Evolutionary conservation across 805 yeast genomes (phyloP).

Genomic region (Clavispora fructus): DNA sequence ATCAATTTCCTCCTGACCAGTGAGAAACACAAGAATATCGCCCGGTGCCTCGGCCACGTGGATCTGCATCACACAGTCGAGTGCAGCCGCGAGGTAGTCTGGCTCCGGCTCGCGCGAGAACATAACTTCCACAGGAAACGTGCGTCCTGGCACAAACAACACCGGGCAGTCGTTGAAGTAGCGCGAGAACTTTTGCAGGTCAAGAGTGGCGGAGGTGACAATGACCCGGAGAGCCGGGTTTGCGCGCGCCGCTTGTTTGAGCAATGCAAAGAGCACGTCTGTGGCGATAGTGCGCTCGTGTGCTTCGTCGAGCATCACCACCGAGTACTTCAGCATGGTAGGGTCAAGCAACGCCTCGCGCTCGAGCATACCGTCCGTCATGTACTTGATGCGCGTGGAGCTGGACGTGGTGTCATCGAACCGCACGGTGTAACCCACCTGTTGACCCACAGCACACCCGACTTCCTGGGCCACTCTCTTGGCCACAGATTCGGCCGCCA

Average conservation of each 20-base stretch:
- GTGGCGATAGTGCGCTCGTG: slow-evolving; percentile 95
- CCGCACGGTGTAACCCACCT: slow-evolving; percentile 83
- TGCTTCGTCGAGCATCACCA: slow-evolving; percentile 93
- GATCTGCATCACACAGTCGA: slow-evolving; percentile 81
- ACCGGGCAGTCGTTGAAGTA: slow-evolving; percentile 82
- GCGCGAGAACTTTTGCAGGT: slow-evolving; percentile 74
- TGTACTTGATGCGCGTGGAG: slow-evolving; percentile 71
- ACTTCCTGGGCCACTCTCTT: slow-evolving; percentile 79
- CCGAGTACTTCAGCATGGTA: slow-evolving; percentile 66
- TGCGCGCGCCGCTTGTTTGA: slow-evolving; percentile 63
- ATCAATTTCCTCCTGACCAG: slow-evolving; percentile 96
- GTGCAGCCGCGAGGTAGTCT: slow-evolving; percentile 78
- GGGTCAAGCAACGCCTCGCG: slow-evolving; percentile 86
- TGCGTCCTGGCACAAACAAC: slow-evolving; percentile 79
- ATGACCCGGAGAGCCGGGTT: slow-evolving; percentile 74
- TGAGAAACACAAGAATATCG: slow-evolving; percentile 74
- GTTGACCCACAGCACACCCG: slow-evolving; percentile 58
- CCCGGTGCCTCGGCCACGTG: slow-evolving; percentile 76
- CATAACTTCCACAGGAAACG: slow-evolving; percentile 82
- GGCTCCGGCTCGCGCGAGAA: slow-evolving; percentile 80
- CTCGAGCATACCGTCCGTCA: slow-evolving; percentile 97
- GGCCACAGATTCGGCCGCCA: slow-evolving; percentile 80
- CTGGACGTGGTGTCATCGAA: slow-evolving; percentile 64
- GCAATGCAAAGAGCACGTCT: slow-evolving; percentile 81
- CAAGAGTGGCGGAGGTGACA: slow-evolving; percentile 91